Conservation (phyloP, 306 rosid species). For the Dryas octopetala region DNA sequence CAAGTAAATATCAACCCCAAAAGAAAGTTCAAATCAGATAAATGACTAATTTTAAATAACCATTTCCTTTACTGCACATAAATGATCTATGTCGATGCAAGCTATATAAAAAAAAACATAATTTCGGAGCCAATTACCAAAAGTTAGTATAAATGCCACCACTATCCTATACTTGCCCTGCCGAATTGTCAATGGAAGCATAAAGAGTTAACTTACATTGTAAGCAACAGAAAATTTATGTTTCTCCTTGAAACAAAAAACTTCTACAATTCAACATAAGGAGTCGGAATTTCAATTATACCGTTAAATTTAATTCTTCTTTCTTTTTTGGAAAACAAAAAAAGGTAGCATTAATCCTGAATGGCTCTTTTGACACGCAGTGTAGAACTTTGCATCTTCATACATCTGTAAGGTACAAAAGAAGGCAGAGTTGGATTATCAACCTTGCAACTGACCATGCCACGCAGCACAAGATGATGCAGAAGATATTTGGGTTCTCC, state of each 20-base stretch:
- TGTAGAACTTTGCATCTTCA: slow-evolving; percentile 20
- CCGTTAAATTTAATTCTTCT: slow-evolving; percentile 12
- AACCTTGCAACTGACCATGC: slow-evolving; percentile 6
- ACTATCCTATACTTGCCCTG: not conserved
- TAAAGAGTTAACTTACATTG: not conserved
- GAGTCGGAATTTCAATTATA: slow-evolving; percentile 8
- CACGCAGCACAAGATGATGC: slow-evolving; percentile 20
- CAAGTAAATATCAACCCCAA: no score
- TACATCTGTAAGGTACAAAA: slow-evolving; percentile 19
- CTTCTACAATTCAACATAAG: slow-evolving; percentile 17
- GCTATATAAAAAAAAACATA: not conserved
- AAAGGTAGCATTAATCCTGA: not conserved
- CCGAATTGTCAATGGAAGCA: not conserved
- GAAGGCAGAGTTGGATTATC: slow-evolving; percentile 18
- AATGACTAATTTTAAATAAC: no score
- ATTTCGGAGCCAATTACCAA: not conserved
- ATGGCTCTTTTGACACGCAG: slow-evolving; percentile 22
- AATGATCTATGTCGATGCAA: no score
- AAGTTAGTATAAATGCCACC: not conserved
- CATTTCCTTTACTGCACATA: no score
- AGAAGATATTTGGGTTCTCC: slow-evolving; percentile 9
- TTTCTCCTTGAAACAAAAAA: slow-evolving; percentile 1
- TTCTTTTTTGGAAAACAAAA: not conserved
- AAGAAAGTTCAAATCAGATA: no score
- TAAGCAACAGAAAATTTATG: slow-evolving; percentile 2